Conservation (phyloP, 2,329 filamentous ascomycete species). For the Phyllosticta ampelicida region DNA sequence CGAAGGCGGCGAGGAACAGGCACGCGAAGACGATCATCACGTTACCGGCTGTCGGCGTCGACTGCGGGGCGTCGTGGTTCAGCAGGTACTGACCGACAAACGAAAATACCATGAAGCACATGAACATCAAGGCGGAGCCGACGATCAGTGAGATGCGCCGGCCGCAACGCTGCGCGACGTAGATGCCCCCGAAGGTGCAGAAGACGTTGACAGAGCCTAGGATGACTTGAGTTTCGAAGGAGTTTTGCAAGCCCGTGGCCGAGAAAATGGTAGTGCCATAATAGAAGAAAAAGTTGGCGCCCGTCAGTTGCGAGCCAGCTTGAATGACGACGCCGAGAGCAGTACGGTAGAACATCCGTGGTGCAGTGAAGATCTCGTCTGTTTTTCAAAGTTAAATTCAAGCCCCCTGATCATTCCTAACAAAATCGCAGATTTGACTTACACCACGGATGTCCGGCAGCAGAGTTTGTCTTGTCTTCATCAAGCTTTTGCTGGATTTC, state of each 20-base stretch:
- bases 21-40: conserved; percentile 27
- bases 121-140: conserved; percentile 31
- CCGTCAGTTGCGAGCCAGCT: conserved; percentile 64
- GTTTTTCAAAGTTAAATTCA: conserved; percentile 9
- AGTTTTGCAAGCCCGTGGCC: conserved; percentile 18
- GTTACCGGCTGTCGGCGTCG: conserved; percentile 19
- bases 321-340: conserved; percentile 56
- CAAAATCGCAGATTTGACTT: neutral
- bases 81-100: conserved; percentile 28
- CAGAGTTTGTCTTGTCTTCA: conserved; percentile 31
- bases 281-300: conserved; percentile 36
- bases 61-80: conserved; percentile 17
- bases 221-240: conserved; percentile 38
- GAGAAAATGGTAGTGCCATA: conserved; percentile 23
- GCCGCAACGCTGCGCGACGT: conserved; percentile 39
- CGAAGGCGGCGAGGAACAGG: conserved; percentile 26
- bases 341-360: conserved; percentile 57
- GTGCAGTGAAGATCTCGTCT: conserved; percentile 53
- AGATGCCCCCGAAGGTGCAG: conserved; percentile 38
- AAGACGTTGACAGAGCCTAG: conserved; percentile 38
- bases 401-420: conserved; percentile 20
- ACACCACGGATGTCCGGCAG: conserved; percentile 45
- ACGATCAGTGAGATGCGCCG: conserved; percentile 37
- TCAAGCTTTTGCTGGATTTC: conserved; percentile 48
- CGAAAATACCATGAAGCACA: conserved; percentile 50